Percentiles rank a stretch among this genome's conserved stretches.
Evolutionary conservation across 169 alveolate species (phyloP).

Genomic region (Theileria parva): DNA sequence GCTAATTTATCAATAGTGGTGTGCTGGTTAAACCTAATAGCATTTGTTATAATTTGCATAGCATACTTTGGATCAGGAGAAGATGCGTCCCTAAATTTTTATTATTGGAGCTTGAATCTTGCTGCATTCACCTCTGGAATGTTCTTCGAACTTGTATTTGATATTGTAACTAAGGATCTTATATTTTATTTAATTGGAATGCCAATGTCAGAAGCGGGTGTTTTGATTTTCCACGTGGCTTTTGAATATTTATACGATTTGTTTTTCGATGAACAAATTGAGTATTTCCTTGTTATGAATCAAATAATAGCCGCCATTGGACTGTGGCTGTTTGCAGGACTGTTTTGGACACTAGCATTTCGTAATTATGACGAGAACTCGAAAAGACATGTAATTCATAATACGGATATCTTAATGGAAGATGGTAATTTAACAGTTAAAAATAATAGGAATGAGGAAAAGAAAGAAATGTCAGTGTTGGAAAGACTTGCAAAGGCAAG

Average conservation of each 20-base stretch:
- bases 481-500: not conserved
- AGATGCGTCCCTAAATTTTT: conserved; percentile 4
- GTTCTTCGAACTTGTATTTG: not conserved
- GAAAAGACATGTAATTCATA: not conserved
- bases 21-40: conserved; percentile 12
- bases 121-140: conserved; percentile 11
- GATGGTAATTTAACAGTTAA: not conserved
- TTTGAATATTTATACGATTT: not conserved
- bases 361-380: not conserved
- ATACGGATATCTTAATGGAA: not conserved
- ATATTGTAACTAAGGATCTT: conserved; percentile 13
- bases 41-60: not conserved
- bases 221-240: conserved; percentile 8
- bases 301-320: conserved; percentile 3
- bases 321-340: conserved; percentile 15
- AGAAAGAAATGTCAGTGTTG: not conserved
- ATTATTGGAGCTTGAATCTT: conserved; percentile 18
- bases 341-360: conserved; percentile 33
- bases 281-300: conserved; percentile 5
- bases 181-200: conserved; percentile 11
- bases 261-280: not conserved
- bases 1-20: conserved; percentile 4
- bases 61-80: conserved; percentile 29
- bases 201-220: conserved; percentile 21
- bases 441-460: not conserved